Evolutionary conservation across 2,329 filamentous ascomycete genomes (phyloP), one percentile per base, ranked within the genome.

Genomic region (Cercospora citrullina): DNA sequence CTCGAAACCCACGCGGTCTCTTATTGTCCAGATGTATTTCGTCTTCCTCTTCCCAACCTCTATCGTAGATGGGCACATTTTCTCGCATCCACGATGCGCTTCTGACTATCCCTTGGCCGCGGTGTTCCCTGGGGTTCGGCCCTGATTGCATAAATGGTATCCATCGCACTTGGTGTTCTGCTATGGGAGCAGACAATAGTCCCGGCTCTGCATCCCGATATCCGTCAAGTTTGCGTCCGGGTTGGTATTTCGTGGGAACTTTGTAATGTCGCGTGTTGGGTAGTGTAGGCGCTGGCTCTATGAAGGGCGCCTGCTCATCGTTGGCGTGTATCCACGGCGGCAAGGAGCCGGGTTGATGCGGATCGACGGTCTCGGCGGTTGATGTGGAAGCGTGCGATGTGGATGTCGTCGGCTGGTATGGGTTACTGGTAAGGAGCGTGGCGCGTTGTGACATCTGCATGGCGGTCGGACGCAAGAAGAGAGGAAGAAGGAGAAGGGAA

Each of bases 41-140:
- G 30, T 85, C 83, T 67, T 84, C 80, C 70, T 87, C 85, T 28
- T 84, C 82, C 87, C 87, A 90, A 16, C 78, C 79, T 39, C 78
- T 76, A 65, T 80, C 78, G 33, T 82, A 78, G 64, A 84, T 80
- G 4, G 82, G 79, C 76, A 84, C 78, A 74, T 85, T 83, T 72
- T 82, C 79, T 67, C 80, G 79, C 77, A 84, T 81, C 83, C 83
- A 85, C 45, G 79, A 78, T 64, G 80, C 78, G 67, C 80, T 75
- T 67, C 78, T 77, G 2, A 80, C 74, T 30, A 81, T 77, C 14
- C 80, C 72, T 18, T 74, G 72, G 23, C 71, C 68, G 14, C 72
- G 68, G 21, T 74, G 69, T 58, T 74, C 73, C 18, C 75, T 71
- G 75, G 79, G 69, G 48, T 77, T 75, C 5, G 78, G 78, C 6